A percentile compares a stretch with the other conserved stretches of the same genome.
These are phyloP conservation scores for Fraxinus cuspidata DNA, from an alignment of 257 asterid genomes.

Conservation along the genomic window DNA sequence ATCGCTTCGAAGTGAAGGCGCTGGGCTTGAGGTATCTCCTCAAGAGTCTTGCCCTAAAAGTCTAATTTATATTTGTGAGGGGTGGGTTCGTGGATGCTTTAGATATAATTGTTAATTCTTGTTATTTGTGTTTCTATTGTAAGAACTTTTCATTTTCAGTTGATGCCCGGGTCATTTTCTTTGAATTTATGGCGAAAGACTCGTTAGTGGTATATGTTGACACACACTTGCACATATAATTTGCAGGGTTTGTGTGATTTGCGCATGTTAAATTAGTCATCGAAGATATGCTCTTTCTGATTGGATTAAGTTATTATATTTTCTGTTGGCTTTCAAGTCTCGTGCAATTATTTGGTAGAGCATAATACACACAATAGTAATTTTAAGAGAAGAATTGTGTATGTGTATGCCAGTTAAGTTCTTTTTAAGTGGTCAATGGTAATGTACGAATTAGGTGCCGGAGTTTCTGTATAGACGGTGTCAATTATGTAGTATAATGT, in stretches of 20 bases:
- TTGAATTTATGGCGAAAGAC: neutral
- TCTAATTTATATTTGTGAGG: neutral
- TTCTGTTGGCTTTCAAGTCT: too few species aligned
- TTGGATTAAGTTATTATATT: too few species aligned
- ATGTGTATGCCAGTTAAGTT: too few species aligned
- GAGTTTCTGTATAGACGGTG: too few species aligned
- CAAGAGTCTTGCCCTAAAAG: neutral
- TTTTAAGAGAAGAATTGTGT: too few species aligned
- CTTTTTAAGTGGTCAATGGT: too few species aligned
- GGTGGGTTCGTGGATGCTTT: neutral
- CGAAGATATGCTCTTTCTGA: too few species aligned
- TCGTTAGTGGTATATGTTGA: neutral
- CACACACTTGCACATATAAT: neutral
- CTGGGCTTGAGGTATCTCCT: conserved; percentile 80
- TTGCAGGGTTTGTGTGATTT: neutral
- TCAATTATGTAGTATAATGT: neutral
- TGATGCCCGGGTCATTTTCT: neutral
- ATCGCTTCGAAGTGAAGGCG: conserved; percentile 80
- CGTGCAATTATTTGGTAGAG: too few species aligned
- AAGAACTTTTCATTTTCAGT: conserved; percentile 9
- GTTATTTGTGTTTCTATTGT: neutral
- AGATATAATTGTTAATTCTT: neutral
- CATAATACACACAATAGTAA: too few species aligned
- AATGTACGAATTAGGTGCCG: too few species aligned
- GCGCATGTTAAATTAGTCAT: neutral